Conservation (phyloP, 306 rosid species). For the Rosa persica region DNA sequence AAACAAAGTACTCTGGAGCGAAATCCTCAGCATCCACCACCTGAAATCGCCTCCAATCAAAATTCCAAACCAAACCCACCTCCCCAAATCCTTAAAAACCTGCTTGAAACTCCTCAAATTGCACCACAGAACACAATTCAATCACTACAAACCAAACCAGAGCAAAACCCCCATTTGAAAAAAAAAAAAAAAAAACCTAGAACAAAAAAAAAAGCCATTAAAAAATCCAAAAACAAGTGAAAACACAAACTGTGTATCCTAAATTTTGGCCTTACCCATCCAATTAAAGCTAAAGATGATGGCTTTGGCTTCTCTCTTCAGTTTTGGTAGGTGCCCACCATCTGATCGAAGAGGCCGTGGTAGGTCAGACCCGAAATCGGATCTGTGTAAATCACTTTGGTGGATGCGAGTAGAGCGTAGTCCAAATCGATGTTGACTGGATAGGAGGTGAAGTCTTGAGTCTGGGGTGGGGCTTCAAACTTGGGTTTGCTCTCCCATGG, state of each 20-base stretch:
- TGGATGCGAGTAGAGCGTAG: constrained; percentile 54
- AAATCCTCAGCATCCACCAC: constrained; percentile 47
- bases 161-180: constrained; percentile 2
- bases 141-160: constrained; percentile 15
- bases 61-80: constrained; percentile 45
- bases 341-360: constrained; percentile 72
- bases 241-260: constrained; percentile 27
- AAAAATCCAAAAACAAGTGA: constrained; percentile 23
- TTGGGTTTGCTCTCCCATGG: too few relatives aligned
- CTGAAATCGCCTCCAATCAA: too few relatives aligned
- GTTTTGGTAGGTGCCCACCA: constrained; percentile 50
- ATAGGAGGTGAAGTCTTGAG: constrained; percentile 24
- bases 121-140: constrained; percentile 33
- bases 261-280: constrained; percentile 42
- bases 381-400: constrained; percentile 47
- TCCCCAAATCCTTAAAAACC: constrained; percentile 18
- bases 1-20: constrained; percentile 27
- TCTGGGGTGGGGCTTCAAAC: too few relatives aligned
- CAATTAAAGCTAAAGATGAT: constrained; percentile 31
- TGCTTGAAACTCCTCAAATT: constrained; percentile 33
- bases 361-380: constrained; percentile 57
- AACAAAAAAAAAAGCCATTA: constrained; percentile 13
- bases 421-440: constrained; percentile 44
- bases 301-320: constrained; percentile 8
- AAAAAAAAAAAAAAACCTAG: neutral